Evolutionary conservation across 2,329 filamentous ascomycete genomes (phyloP).

Genomic region (Macrophomina phaseolina): DNA sequence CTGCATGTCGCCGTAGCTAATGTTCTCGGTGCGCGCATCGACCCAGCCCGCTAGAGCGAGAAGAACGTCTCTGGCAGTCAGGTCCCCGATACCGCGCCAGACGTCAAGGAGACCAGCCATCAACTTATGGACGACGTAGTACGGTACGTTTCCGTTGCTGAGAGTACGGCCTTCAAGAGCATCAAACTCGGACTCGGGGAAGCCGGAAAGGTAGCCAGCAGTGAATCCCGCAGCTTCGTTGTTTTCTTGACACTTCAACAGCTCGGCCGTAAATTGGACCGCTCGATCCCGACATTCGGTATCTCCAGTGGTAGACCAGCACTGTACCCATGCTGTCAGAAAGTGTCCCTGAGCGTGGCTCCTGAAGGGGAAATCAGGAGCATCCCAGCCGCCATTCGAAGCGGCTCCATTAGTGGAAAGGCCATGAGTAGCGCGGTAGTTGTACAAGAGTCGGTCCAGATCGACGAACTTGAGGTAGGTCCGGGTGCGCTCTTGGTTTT

Average conservation of each 20-base stretch:
- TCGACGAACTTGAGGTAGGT: constrained; percentile 55
- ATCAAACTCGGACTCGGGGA: constrained; percentile 58
- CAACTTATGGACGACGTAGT: constrained; percentile 62
- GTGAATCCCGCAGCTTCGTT: constrained; percentile 53
- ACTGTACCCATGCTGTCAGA: constrained; percentile 58
- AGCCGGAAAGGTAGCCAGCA: constrained; percentile 57
- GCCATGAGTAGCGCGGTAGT: constrained; percentile 55
- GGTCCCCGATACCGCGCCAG: constrained; percentile 53
- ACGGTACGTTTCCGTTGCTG: constrained; percentile 58
- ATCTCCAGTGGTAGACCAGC: constrained; percentile 53
- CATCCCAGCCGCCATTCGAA: constrained; percentile 60
- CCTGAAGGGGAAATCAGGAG: constrained; percentile 60
- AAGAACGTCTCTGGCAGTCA: constrained; percentile 51
- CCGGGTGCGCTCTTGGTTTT: constrained; percentile 56
- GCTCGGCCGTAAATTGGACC: constrained; percentile 52
- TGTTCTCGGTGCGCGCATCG: constrained; percentile 51
- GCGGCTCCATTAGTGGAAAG: constrained; percentile 55
- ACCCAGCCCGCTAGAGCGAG: constrained; percentile 57
- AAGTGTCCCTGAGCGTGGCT: constrained; percentile 59
- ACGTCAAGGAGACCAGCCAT: constrained; percentile 59
- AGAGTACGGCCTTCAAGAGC: constrained; percentile 53
- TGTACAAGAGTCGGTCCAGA: constrained; percentile 55
- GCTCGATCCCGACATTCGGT: constrained; percentile 54
- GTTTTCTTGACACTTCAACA: constrained; percentile 59
- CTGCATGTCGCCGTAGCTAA: constrained; percentile 56